Evolutionary conservation across 108 stramenopile species (phyloP), one percentile per base, ranked within the genome.

Genomic region (Chaetoceros tenuissimus): DNA sequence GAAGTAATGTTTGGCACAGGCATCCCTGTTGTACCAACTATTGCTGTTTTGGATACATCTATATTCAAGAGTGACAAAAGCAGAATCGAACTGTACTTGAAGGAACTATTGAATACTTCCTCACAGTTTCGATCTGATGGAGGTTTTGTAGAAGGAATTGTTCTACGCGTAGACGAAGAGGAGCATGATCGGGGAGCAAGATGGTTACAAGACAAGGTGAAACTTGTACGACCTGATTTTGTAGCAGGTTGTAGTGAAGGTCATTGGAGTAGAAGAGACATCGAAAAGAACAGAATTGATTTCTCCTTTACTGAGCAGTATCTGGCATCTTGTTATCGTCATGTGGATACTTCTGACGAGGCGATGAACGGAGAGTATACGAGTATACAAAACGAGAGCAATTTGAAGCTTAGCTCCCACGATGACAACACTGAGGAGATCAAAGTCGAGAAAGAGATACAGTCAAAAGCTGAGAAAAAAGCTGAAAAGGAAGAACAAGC

Each of bases 201-300:
- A 28, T 68, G 72, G 67, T 44, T 60, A 24, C 40, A 30, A 29
- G 16, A 53, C 46, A 46, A 44, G 22, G 29, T 28, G 18, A 76
- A 76, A 23, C 29, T 76, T 23, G 74, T 76, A 3, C 27, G 74
- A 20, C 53, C 69, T 13, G 67, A 68, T 29, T 76, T 76, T 44
- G 20, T 58, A 13, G 24, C 46, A 16, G 74, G 70, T 16, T 60
- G 59, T 51, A 60, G 47, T 26, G 50, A 53, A 28, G 62, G 31
- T 0, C 70, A 76, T 55, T 76, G 74, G 74, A 27, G 48, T 19
- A 45, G 34, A 23, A 34, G 51, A 1, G 49, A 43, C 2, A 22
- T 69, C 3, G 68, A 69, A 50, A 64, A 63, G n/a, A 62, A 69
- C 49, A 23, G 19, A 8, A 24, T 69, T 28, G 68, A 69, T 40